phyloP scores from a whole-genome alignment of 495 filamentous ascomycete genomes.

The Beverwykella pulmonaria region DNA sequence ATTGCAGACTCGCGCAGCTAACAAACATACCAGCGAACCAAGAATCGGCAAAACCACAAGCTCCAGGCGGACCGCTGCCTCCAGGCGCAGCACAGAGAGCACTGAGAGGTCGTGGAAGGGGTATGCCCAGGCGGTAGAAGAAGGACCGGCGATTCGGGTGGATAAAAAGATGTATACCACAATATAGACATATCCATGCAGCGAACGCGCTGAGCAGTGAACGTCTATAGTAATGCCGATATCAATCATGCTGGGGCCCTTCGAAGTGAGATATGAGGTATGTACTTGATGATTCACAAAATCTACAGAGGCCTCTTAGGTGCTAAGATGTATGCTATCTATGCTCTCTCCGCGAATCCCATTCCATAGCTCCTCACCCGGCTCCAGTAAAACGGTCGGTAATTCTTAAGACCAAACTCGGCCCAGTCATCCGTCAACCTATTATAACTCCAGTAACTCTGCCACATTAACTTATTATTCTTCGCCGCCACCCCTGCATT shows the following conservation, averaged over 20 bases:
- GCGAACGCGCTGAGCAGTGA: background rate
- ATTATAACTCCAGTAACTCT: conserved; percentile 91
- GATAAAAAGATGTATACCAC: conserved; percentile 19
- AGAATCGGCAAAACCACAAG: conserved; percentile 80
- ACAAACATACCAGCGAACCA: conserved; percentile 64
- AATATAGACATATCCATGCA: conserved; percentile 13
- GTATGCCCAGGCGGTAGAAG: conserved; percentile 80
- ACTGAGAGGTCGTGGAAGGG: conserved; percentile 70
- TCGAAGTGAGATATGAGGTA: background rate
- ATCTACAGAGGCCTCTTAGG: background rate
- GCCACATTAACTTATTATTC: conserved; percentile 87
- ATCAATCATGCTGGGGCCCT: background rate
- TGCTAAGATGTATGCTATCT: background rate
- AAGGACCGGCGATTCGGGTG: background rate
- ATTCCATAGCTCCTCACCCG: conserved; percentile 70
- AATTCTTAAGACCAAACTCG: conserved; percentile 80
- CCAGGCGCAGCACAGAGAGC: conserved; percentile 92
- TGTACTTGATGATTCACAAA: no score
- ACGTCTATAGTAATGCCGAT: conserved; percentile 13
- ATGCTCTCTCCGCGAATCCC: conserved; percentile 8
- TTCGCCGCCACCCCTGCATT: conserved; percentile 57
- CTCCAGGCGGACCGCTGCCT: conserved; percentile 74
- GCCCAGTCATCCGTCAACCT: conserved; percentile 86
- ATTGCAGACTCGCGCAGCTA: conserved; percentile 7
- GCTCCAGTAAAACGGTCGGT: conserved; percentile 84